A percentile compares a stretch with the other conserved stretches of the same genome.
These are phyloP conservation scores for Lentinula sp. DNA, from an alignment of 768 basidiomycete species.

Conservation along the genomic window DNA sequence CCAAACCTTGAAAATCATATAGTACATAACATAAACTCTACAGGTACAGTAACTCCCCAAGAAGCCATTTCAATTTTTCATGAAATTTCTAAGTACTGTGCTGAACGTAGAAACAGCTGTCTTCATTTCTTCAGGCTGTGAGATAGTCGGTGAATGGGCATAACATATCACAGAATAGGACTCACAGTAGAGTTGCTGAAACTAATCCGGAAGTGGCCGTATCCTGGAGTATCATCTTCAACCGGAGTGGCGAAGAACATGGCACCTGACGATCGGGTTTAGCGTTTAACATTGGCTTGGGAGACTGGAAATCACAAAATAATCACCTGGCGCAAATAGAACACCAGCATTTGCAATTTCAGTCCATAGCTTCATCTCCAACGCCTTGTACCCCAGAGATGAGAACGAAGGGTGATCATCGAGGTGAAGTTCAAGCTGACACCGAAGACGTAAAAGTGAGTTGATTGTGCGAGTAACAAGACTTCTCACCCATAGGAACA, in stretches of 20 bases:
- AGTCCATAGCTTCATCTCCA: constrained; percentile 57
- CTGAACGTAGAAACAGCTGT: constrained; percentile 43
- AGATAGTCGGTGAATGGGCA: not conserved
- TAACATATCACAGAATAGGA: not conserved
- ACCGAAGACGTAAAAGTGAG: not conserved
- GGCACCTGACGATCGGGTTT: constrained; percentile 16
- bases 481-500: constrained; percentile 65
- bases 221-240: constrained; percentile 14
- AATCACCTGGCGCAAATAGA: constrained; percentile 56
- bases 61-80: constrained; percentile 9
- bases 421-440: constrained; percentile 58
- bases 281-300: too few species aligned
- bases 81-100: constrained; percentile 37
- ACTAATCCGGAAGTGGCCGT: constrained; percentile 52
- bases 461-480: not conserved
- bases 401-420: constrained; percentile 43
- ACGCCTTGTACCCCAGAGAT: constrained; percentile 28
- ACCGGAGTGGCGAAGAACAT: constrained; percentile 34
- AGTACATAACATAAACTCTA: too few species aligned
- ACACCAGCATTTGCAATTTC: constrained; percentile 57
- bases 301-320: not conserved
- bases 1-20: not conserved
- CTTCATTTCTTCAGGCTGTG: constrained; percentile 33
- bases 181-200: constrained; percentile 51
- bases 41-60: not conserved